Evolutionary conservation across 257 asterid species (phyloP), one percentile per base, ranked within the genome.

Genomic region (Nicotiana knightiana): DNA sequence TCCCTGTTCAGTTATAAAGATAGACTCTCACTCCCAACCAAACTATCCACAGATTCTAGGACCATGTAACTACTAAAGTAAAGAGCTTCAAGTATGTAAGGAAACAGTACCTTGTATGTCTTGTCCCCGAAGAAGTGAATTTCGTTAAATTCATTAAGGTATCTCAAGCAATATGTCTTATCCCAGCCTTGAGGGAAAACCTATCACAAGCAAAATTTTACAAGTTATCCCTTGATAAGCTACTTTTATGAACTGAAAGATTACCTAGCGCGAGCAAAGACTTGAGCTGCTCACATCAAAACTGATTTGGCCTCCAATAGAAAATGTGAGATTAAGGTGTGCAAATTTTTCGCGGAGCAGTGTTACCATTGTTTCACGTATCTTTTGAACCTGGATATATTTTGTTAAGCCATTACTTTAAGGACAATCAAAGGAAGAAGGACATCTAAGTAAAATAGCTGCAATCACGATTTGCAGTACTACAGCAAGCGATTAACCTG

Each of bases 111-210:
- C 99, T 93, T 91, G 91, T 92, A 92, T 18, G 99, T 95, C 89
- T 95, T 93, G 94, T 93, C 98, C 43, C 98, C 99, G 63, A 95
- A 95, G 89, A 95, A 95, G 91, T 95, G 97, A 65, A 95, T 89
- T 85, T 93, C 98, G 35, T 86, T 48, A 88, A 93, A 95, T 35
- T 92, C 93, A n/a, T 89, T 91, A 35, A 95, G 90, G 87, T 91
- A 95, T 80, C 84, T 90, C 96, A 95, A 91, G 89, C 98, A 95
- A 80, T 90, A 95, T 21, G 98, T 95, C 93, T 93, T 95, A 87
- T 95, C 99, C 99, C 99, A 93, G 53, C 99, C 98, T 83, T 82
- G 93, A 85, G 98, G 99, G 79, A 95, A 95, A 82, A 91, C 98
- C 98, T 95, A 91, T 33, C 62, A n/a, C 16, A 21, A 57, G 62